Conservation (phyloP, 345 rosid species). For the Trapa incisa region DNA sequence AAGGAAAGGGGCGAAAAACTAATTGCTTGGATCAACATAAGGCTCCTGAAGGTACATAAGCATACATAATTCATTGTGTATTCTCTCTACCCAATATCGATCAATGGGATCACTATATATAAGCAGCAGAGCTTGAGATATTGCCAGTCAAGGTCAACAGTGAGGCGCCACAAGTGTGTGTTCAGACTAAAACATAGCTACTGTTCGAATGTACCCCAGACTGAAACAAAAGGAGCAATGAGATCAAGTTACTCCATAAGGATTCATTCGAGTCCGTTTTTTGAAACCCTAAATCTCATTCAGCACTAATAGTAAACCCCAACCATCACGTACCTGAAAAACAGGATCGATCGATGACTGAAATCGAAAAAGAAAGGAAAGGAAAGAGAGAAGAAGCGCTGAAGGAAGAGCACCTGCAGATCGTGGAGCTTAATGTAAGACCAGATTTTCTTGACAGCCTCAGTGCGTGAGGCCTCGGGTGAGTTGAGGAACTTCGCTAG, state of each 20-base stretch:
- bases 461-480: slow-evolving; percentile 47
- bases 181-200: too few species aligned
- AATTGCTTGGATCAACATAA: too few species aligned
- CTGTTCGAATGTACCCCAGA: neutral
- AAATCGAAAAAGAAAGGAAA: neutral
- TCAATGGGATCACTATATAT: too few species aligned
- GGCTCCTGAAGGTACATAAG: too few species aligned
- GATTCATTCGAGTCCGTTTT: neutral
- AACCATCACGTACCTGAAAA: neutral
- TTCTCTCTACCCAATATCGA: too few species aligned
- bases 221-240: neutral
- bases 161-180: neutral
- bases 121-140: too few species aligned
- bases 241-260: too few species aligned
- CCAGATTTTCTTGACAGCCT: slow-evolving; percentile 71
- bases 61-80: too few species aligned
- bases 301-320: neutral
- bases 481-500: slow-evolving; percentile 51
- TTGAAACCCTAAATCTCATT: neutral
- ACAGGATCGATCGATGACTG: too few species aligned
- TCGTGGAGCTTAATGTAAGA: slow-evolving; percentile 51
- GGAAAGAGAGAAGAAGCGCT: neutral
- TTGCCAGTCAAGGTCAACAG: too few species aligned
- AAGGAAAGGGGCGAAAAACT: neutral
- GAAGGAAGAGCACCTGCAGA: slow-evolving; percentile 47